These are phyloP conservation scores for Starmerella floricola DNA, from an alignment of 805 yeast species.

Conservation along the genomic window DNA sequence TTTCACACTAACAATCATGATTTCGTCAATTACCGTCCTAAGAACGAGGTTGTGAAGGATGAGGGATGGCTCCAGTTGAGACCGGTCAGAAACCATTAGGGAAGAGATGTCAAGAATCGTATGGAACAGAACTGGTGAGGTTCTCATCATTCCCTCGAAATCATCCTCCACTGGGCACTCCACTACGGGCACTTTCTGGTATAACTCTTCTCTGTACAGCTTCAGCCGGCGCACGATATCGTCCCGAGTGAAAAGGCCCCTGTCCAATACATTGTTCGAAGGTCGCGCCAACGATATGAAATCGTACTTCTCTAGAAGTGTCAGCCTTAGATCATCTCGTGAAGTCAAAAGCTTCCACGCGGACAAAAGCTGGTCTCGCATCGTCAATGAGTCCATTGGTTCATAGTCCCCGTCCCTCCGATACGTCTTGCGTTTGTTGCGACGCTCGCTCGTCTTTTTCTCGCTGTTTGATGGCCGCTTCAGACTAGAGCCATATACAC, in stretches of 20 bases:
- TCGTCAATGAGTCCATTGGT: constrained; percentile 1
- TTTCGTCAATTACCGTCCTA: constrained; percentile 36
- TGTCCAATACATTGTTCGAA: constrained; percentile 34
- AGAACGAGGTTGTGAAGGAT: constrained; percentile 25
- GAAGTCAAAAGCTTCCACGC: constrained; percentile 22
- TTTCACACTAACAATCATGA: constrained; percentile 59
- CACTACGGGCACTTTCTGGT: constrained; percentile 46
- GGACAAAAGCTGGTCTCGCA: constrained; percentile 21
- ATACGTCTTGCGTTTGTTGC: neutral
- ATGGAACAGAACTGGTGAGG: constrained; percentile 51
- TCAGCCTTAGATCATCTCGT: constrained; percentile 44
- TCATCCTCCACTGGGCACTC: constrained; percentile 35
- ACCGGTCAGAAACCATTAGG: constrained; percentile 27
- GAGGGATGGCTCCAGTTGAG: constrained; percentile 20
- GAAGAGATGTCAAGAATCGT: constrained; percentile 54
- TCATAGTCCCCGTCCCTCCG: no score
- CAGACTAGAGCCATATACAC: constrained; percentile 33
- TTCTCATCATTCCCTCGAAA: constrained; percentile 38
- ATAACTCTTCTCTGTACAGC: constrained; percentile 38
- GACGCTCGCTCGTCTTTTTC: neutral
- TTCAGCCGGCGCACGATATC: constrained; percentile 49
- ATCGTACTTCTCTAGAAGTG: constrained; percentile 28
- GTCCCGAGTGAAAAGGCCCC: constrained; percentile 44
- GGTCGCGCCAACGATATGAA: constrained; percentile 17
- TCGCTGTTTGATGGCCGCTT: neutral